Percentiles rank a stretch among this genome's conserved stretches.
These are phyloP conservation scores for Trichoderma breve DNA, from an alignment of 2,329 filamentous ascomycete species.

Conservation along the genomic window DNA sequence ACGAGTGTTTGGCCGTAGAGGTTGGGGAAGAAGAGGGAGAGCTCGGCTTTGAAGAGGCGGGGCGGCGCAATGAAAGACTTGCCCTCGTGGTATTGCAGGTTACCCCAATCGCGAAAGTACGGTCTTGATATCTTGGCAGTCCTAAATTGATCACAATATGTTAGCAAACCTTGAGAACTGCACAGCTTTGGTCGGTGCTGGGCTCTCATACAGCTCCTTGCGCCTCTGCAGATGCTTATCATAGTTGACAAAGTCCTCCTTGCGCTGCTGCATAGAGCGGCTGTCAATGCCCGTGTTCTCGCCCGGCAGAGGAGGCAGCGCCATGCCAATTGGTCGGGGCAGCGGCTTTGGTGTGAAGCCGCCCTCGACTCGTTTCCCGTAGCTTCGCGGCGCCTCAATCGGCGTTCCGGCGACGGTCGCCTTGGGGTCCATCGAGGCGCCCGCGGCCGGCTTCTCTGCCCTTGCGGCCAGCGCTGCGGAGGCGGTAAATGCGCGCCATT, in stretches of 20 bases:
- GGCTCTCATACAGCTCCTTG: slow-evolving; percentile 63
- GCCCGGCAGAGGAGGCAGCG: slow-evolving; percentile 67
- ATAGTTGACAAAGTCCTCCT: slow-evolving; percentile 79
- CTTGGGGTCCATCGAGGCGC: slow-evolving; percentile 39
- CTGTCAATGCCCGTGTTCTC: slow-evolving; percentile 78
- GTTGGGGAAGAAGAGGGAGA: slow-evolving; percentile 91
- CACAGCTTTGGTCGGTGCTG: neutral
- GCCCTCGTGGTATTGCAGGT: slow-evolving; percentile 77
- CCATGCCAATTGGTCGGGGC: slow-evolving; percentile 77
- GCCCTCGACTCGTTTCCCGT: slow-evolving; percentile 52
- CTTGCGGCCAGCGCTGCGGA: slow-evolving; percentile 38
- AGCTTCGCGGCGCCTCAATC: slow-evolving; percentile 58
- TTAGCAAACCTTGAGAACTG: neutral
- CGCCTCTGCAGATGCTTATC: slow-evolving; percentile 78
- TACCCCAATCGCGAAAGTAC: slow-evolving; percentile 95
- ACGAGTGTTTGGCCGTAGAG: slow-evolving; percentile 75
- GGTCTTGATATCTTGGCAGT: slow-evolving; percentile 76
- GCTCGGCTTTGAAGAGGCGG: slow-evolving; percentile 77
- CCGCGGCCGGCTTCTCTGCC: slow-evolving; percentile 36
- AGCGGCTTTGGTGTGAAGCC: slow-evolving; percentile 60
- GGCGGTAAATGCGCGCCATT: slow-evolving; percentile 49
- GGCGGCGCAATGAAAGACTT: slow-evolving; percentile 89
- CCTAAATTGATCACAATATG: slow-evolving; percentile 37
- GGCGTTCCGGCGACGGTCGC: slow-evolving; percentile 44
- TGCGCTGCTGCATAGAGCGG: slow-evolving; percentile 64